Base-by-base conservation (phyloP, 1,139 yeast species). In the Zygoascus sp. region DNA sequence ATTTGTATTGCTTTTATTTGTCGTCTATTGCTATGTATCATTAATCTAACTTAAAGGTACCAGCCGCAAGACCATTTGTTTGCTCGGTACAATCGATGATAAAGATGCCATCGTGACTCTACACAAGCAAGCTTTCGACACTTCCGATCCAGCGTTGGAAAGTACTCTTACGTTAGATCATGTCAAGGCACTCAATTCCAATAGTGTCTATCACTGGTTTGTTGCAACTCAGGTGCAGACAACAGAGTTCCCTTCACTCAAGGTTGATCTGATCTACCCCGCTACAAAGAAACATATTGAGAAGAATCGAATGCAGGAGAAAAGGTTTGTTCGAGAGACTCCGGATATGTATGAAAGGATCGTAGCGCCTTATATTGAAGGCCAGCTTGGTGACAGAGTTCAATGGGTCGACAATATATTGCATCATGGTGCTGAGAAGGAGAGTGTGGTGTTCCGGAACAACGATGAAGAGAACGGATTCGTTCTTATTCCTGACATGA, bases 321-420 rank as follows among this genome's bases (percentile, higher is more conserved):
- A 64, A 36, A 88, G 82, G 57, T 69, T 83, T 59, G 74, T 92
- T 2, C 62, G 67, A 17, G 99, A 94, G 61, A 88, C 97, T 2
- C 95, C 96, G 0, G 81, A 81, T 46, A 71, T 79, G 68, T 92
- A 90, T 67, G 45, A 63, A 4, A 55, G 67, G 10, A 68, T 73
- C 32, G 96, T 86, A 2, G 69, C 72, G 35, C 96, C 97, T 0
- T 92, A 84, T 62, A 84, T 92, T 42, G 75, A 77, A 11, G 73
- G 83, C 1, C 84, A 84, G 85, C 75, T 76, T 48, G 95, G 95
- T 2, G 81, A 78, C 50, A 68, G 96, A 42, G 72, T 90, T 46
- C 77, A 86, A 59, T 92, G 99, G 98, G 97, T 92, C 2, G 74
- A 80, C 57, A 90, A 90, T 58, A 92, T 94, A 44, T 67, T 92